Base-by-base conservation (phyloP, 371 early-diverging fungal species). In the Syncephalis plumigaleata region DNA sequence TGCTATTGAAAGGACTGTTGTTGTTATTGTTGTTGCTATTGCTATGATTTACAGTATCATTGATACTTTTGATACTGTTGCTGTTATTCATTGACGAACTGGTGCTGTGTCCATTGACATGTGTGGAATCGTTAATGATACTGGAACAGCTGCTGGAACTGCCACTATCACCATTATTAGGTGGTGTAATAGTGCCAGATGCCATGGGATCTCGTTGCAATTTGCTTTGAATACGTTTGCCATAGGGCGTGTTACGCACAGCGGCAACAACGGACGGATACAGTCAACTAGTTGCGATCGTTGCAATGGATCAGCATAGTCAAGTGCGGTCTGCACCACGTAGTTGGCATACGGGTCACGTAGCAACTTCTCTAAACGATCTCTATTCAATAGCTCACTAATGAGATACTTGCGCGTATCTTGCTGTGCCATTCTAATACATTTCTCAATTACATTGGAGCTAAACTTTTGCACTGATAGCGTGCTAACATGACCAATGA, bases 381-480 rank as follows among this genome's bases (percentile, higher is more conserved):
- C 61, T 54, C 63, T 63, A 59, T 75, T 71, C 42, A 84, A 60
- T 56, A 91, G 57, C 53, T 84, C 87, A 22, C 70, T 72, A 42
- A 91, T 77, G 27, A 91, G 55, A 39, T 61, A 56, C 31, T 70
- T 66, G 37, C 87, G 76, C 4, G 79, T 80, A 0, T 69, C 68
- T 1, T 75, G 66, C 44, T 76, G 68, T 7, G 91, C 77, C 13
- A 84, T 72, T 16, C 84, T 79, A 49, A 91, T 87, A 57, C 91
- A 90, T 76, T 87, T 88, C 57, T 91, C 91, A 55, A 91, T 85
- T 42, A 91, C 91, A 57, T 91, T 91, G 15, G 86, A 85, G 49
- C 87, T 85, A 57, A 88, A 91, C 61, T 91, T 91, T 63, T 91
- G 91, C 31, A 81, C 74, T 9, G 89, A 85, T 27, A 91, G 57